Evolutionary conservation across 2,329 filamentous ascomycete genomes (phyloP), one percentile per base, ranked within the genome.

Genomic region (Coleophoma eucalyptorum): DNA sequence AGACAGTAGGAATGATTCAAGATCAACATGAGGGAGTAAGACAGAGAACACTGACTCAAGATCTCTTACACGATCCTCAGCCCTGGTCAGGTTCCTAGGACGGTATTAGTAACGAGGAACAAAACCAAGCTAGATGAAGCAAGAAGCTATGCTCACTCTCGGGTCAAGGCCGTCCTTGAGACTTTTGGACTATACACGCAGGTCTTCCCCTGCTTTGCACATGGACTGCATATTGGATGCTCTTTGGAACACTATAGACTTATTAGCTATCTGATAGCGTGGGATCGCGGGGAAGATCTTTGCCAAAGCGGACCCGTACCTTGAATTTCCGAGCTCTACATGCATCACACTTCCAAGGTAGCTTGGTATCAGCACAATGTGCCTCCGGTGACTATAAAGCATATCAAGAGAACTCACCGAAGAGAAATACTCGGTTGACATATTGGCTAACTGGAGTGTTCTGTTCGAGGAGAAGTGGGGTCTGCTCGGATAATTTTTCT

Each of bases 161-260:
- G 61, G 32, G 70, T 72, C 47, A 72, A 58, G 40, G 70, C 69
- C 47, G 69, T 72, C 44, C 70, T 62, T 40, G 64, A 63, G n/a
- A 70, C 57, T 56, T 70, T 71, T 2, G 68, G 69, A 49, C 70
- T 72, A 56, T 72, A 72, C 26, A 65, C 64, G 61, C 70, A 72
- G 52, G 69, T 62, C 52, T 69, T 69, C 49, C 65, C 63, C 47
- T 71, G 54, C 50, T 71, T 69, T 62, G 54, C 70, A 72, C 59
- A 69, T 65, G 33, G 64, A 53, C 26, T 26, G 52, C 70, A 72
- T 44, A 58, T 57, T 33, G 70, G 70, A 47, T 63, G 65, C 55
- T 70, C 69, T 60, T 72, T 72, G 13, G 69, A 70, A 53, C 69
- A 72, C 69, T 72, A 26, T 5, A 15, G 4, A 21, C 32, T 43